Evolutionary conservation across 192 early-diverging fungal species (phyloP).

Genomic region (Pilobolus umbonatus): DNA sequence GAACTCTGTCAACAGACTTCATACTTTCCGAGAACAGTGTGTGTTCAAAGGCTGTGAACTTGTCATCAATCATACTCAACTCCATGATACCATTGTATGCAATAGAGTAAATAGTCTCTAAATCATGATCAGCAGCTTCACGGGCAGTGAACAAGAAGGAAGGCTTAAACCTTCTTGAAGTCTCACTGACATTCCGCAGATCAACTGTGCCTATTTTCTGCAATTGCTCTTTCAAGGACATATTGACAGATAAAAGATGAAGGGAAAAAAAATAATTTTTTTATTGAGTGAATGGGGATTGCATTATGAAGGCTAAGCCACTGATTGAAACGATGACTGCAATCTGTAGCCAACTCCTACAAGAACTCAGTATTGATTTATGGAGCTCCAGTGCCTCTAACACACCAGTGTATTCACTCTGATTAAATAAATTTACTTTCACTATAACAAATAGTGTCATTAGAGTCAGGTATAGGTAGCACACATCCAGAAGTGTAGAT

Average conservation of each 20-base stretch:
- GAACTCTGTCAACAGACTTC: conserved; percentile 74
- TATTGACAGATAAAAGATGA: not conserved
- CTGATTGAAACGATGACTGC: too few species aligned
- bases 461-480: too few species aligned
- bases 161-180: conserved; percentile 53
- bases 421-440: too few species aligned
- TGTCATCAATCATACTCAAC: conserved; percentile 57
- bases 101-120: conserved; percentile 81
- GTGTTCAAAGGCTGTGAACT: conserved; percentile 61
- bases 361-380: too few species aligned
- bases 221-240: conserved; percentile 62
- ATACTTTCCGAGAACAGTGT: conserved; percentile 79
- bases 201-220: conserved; percentile 58
- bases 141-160: conserved; percentile 79
- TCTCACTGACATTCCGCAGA: conserved; percentile 49
- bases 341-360: too few species aligned
- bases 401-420: too few species aligned
- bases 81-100: conserved; percentile 76
- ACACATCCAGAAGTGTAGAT: too few species aligned
- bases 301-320: too few species aligned
- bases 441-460: too few species aligned
- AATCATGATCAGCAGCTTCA: conserved; percentile 85
- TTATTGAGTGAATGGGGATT: too few species aligned
- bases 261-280: not conserved
- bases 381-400: too few species aligned